Conservation (phyloP, 192 early-diverging fungal species). For the Backusella tuberculispora region DNA sequence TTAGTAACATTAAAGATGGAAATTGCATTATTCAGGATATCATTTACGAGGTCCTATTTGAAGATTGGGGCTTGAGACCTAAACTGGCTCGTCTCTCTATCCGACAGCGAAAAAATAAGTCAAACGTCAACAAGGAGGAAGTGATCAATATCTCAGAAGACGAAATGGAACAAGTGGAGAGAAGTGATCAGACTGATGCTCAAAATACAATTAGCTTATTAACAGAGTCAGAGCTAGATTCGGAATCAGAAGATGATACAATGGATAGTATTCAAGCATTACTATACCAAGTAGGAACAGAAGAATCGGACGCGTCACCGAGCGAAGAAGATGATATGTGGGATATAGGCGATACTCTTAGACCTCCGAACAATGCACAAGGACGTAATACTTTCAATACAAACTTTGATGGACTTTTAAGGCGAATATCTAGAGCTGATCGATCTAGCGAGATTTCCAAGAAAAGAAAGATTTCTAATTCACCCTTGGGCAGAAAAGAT, state of each 20-base stretch:
- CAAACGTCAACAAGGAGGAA: not conserved
- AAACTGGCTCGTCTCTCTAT: slow-evolving; percentile 33
- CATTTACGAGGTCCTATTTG: slow-evolving; percentile 59
- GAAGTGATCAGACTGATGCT: not conserved
- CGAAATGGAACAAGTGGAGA: not conserved
- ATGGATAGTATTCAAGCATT: slow-evolving; percentile 2
- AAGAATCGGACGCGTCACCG: not conserved
- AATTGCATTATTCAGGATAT: slow-evolving; percentile 51
- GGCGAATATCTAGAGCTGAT: not conserved
- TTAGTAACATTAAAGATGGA: slow-evolving; percentile 41
- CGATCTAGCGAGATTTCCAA: not conserved
- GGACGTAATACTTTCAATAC: not conserved
- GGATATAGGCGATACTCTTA: not conserved
- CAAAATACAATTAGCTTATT: not conserved
- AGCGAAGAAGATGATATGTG: not conserved
- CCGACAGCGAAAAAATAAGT: not conserved
- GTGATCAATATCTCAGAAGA: slow-evolving; percentile 7
- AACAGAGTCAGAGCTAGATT: not conserved
- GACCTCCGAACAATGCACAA: not conserved
- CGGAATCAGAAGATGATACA: slow-evolving; percentile 13
- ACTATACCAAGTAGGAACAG: not conserved
- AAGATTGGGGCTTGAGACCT: slow-evolving; percentile 56
- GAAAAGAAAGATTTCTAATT: slow-evolving; percentile 6
- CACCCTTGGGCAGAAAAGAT: not conserved
- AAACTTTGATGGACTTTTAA: not conserved